Evolutionary conservation across 768 basidiomycete genomes (phyloP), one percentile per base, ranked within the genome.

Genomic region (Dacryopinax spathularia): DNA sequence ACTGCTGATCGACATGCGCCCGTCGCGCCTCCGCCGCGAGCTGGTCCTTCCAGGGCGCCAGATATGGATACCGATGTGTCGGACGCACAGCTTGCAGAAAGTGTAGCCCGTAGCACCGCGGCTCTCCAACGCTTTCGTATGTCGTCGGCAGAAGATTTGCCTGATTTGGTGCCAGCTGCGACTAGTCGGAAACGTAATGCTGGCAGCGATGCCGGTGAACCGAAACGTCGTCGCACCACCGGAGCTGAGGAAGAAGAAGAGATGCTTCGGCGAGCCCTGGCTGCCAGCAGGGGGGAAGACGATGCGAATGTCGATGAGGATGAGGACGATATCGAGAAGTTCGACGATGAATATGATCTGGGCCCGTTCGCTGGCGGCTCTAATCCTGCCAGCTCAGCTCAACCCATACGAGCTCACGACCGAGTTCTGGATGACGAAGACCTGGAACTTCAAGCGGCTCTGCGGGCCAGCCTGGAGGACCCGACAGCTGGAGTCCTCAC

Each of bases 381-480:
- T 22, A 34, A 48, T 7, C 33, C 59, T 15, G 34, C 33, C 33
- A 35, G 41, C 22, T 31, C 48, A 18, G 60, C 35, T 20, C 41
- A 61, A 31, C 29, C 33, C 18, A 60, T 60, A 43, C 62, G 39
- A 18, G 33, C 59, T 34, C n/a, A 27, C 10, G 64, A 65, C 29
- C 75, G 83, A 48, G 81, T 85, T 36, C 85, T 89, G 67, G 91
- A 93, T 66, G 91, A 94, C 66, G 91, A 93, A 60, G 91, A 95
- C 68, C 83, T 82, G 25, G 86, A 89, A 68, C 75, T 95, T 48
- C 92, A 94, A 74, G 91, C 91, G 12, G 92, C 92, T 3, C 77
- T 95, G 59, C 84, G 78, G 70, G 92, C 90, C 1, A 92, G 91
- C 35, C 76, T 94, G 66, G 86, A 87, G 70, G 76, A 76, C 39